Percentiles rank a stretch among this genome's conserved stretches.
Conservation (phyloP, 1,284 basidiomycete species). For the Neolentinus lepideus region DNA sequence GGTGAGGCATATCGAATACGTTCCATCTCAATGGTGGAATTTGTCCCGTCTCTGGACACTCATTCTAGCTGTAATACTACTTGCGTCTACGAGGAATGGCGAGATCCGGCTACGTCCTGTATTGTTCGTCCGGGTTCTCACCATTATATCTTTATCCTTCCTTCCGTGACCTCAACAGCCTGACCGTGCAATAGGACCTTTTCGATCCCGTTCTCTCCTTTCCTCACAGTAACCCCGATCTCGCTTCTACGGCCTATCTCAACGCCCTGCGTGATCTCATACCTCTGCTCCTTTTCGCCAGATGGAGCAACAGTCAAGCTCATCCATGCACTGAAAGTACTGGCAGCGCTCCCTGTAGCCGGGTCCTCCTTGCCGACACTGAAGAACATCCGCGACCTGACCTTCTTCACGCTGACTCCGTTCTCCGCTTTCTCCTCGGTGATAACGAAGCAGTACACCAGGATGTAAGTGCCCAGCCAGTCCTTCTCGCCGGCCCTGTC, state of each 20-base stretch:
- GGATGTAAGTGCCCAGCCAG: constrained; percentile 15
- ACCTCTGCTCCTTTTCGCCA: constrained; percentile 21
- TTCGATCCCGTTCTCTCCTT: constrained; percentile 18
- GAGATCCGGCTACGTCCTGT: too few relatives aligned
- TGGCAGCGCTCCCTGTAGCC: constrained; percentile 39
- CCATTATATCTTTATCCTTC: constrained; percentile 9
- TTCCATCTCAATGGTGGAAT: too few relatives aligned
- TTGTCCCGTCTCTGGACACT: too few relatives aligned
- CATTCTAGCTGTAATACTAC: too few relatives aligned
- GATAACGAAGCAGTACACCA: constrained; percentile 27
- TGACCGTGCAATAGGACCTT: constrained; percentile 28
- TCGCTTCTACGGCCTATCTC: constrained; percentile 38
- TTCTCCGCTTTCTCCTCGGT: constrained; percentile 11
- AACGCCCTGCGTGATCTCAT: constrained; percentile 33
- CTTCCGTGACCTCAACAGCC: constrained; percentile 32
- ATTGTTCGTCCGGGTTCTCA: too few relatives aligned
- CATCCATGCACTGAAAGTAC: constrained; percentile 29
- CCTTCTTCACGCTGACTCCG: constrained; percentile 13
- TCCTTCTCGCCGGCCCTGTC: constrained; percentile 18
- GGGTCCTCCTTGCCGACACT: constrained; percentile 31
- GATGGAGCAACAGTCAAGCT: constrained; percentile 26
- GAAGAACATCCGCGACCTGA: constrained; percentile 34
- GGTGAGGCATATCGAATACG: too few relatives aligned
- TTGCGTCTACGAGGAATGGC: too few relatives aligned
- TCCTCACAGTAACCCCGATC: constrained; percentile 28